Base-by-base conservation (phyloP, 148 eudicot genomes). In the Camellia japonica region DNA sequence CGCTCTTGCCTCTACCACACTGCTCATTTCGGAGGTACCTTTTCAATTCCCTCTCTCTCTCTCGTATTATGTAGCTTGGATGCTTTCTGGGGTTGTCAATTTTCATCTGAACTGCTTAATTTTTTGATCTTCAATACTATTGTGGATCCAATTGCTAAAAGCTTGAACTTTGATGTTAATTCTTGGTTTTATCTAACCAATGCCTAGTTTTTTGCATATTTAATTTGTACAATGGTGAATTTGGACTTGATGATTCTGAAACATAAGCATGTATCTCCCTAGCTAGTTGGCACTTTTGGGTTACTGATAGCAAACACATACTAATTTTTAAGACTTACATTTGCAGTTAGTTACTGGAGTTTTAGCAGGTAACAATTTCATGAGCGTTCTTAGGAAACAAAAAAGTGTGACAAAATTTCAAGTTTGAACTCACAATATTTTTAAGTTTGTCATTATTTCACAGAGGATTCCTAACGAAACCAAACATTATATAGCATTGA, bases 21-120 rank as follows among this genome's bases (percentile, higher is more conserved):
- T 75, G 90, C 97, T 72, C 99, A 96, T 87, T 93, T 92, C 71
- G 99, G 93, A 68, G 99, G 97, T 95, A 90, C 11, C 58, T 54
- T 14, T 41, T 44, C 44, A 13, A 42, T 11, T 82, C 41, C 68
- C 20, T 0, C 61, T 67, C 9, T 15, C 0, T 14, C 47, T 44
- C 54, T 49, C 6, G 16, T 12, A 2, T 70, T 41, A 15, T 23
- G 14, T 9, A 65, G 12, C 3, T 16, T 1, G 13, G 16, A 68
- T 14, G 71, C 73, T 3, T 46, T 67, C 46, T 67, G 47, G 49
- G 20, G 46, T 15, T 16, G 54, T 43, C 30, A 8, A 47, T 69
- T 69, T 69, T 69, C 30, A 44, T 15, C 8, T 43, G 20, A 73
- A 12, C 46, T 19, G 58, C 43, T 80, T 56, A 52, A 51, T 67